Percentiles rank a stretch among this genome's conserved stretches.
Evolutionary conservation across 192 early-diverging fungal genomes (phyloP).

Genomic region (Backusella circina): DNA sequence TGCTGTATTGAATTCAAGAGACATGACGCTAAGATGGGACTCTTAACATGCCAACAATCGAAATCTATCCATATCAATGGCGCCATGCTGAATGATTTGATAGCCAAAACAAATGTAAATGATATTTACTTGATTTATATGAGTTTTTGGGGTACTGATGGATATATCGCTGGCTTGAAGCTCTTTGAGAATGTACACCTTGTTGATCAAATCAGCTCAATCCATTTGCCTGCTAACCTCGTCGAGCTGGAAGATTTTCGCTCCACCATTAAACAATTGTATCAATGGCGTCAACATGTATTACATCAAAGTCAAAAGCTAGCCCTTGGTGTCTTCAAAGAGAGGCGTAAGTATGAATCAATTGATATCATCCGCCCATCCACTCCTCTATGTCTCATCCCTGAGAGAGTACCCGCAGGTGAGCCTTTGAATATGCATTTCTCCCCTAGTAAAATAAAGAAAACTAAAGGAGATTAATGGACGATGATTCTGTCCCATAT

Average conservation of each 20-base stretch:
- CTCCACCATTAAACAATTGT: neutral
- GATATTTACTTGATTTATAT: constrained; percentile 10
- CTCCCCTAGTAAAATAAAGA: neutral
- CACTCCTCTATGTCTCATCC: constrained; percentile 8
- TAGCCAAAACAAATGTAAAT: constrained; percentile 11
- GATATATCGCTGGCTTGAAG: neutral
- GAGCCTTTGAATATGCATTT: neutral
- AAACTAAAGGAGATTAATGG: neutral
- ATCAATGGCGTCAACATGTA: constrained; percentile 8
- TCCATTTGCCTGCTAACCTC: neutral
- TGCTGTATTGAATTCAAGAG: no score
- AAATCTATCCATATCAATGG: no score
- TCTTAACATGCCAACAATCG: no score
- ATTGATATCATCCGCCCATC: neutral
- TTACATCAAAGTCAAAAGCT: neutral
- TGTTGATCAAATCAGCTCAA: constrained; percentile 1
- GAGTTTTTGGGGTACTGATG: constrained; percentile 3
- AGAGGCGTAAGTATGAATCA: constrained; percentile 5
- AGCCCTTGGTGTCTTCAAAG: constrained; percentile 3
- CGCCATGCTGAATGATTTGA: no score
- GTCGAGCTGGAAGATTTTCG: constrained; percentile 8
- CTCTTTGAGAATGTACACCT: constrained; percentile 10
- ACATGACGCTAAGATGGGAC: no score
- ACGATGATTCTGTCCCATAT: neutral
- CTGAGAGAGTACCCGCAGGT: constrained; percentile 1